phyloP scores from a whole-genome alignment of 345 rosid genomes.

The Melastoma malabathricum region DNA sequence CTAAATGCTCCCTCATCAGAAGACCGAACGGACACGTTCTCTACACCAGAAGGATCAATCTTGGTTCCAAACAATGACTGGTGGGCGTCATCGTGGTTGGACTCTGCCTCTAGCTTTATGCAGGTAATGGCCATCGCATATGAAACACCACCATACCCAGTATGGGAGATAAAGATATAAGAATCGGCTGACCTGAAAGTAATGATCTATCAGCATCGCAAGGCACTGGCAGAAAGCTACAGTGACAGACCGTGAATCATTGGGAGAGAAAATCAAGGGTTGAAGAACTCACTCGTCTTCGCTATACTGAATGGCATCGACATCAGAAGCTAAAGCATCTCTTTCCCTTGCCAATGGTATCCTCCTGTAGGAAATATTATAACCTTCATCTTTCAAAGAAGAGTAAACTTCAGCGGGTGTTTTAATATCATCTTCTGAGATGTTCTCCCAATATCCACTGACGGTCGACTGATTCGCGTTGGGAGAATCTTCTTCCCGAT shows the following conservation, averaged over 20 bases:
- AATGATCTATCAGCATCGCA: background rate
- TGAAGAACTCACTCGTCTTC: slow-evolving; percentile 58
- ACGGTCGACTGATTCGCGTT: slow-evolving; percentile 62
- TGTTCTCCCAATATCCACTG: slow-evolving; percentile 90
- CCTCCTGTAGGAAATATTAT: slow-evolving; percentile 56
- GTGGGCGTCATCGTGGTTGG: slow-evolving; percentile 18
- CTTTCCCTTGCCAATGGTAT: slow-evolving; percentile 93
- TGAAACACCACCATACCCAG: slow-evolving; percentile 85
- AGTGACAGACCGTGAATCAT: too few species aligned
- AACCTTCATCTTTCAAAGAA: slow-evolving; percentile 54
- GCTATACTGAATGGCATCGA: slow-evolving; percentile 67
- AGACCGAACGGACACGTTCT: slow-evolving; percentile 26
- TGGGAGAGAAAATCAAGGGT: background rate
- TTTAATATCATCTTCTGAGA: slow-evolving; percentile 65
- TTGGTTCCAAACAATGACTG: slow-evolving; percentile 20
- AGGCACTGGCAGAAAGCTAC: background rate
- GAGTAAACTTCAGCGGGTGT: slow-evolving; percentile 88
- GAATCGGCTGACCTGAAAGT: slow-evolving; percentile 44
- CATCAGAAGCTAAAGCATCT: slow-evolving; percentile 78
- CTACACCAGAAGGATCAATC: slow-evolving; percentile 17
- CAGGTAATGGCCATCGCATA: slow-evolving; percentile 88
- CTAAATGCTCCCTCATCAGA: slow-evolving; percentile 64
- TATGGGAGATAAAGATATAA: slow-evolving; percentile 84
- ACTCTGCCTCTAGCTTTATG: slow-evolving; percentile 51
- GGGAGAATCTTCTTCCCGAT: slow-evolving; percentile 80